These are phyloP conservation scores for Citropsis articulata DNA, from an alignment of 345 rosid genomes.

Conservation along the genomic window DNA sequence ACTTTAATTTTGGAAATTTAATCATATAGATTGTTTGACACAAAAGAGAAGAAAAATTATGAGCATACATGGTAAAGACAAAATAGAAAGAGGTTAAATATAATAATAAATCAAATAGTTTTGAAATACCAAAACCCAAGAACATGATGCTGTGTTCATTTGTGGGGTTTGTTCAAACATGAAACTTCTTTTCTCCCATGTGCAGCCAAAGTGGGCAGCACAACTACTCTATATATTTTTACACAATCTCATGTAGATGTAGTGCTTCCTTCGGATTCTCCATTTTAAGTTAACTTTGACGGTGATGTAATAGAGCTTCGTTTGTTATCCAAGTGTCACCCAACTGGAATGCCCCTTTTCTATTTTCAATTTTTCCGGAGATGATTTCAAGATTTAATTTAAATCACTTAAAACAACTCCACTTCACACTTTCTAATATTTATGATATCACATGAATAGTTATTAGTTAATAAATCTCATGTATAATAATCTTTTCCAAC, in stretches of 20 bases:
- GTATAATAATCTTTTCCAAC: too few relatives aligned
- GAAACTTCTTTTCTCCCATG: constrained; percentile 17
- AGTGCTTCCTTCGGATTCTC: constrained; percentile 4
- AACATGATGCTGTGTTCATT: constrained; percentile 19
- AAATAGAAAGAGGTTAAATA: constrained; percentile 1
- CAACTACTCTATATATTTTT: not conserved
- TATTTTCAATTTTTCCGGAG: not conserved
- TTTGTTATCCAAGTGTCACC: not conserved
- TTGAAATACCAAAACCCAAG: constrained; percentile 17
- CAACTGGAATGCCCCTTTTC: not conserved
- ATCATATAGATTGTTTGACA: too few relatives aligned
- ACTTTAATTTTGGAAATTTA: too few relatives aligned
- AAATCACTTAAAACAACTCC: not conserved
- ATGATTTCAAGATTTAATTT: not conserved
- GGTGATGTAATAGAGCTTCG: too few relatives aligned
- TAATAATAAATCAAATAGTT: not conserved
- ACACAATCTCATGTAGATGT: not conserved
- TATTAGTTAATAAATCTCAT: too few relatives aligned
- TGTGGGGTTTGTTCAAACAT: constrained; percentile 18
- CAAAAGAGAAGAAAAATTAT: not conserved
- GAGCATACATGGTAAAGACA: not conserved
- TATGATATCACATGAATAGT: too few relatives aligned
- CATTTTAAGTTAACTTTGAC: not conserved
- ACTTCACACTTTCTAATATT: too few relatives aligned
- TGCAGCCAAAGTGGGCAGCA: constrained; percentile 30